Conservation (phyloP, 2,329 filamentous ascomycete species). For the Plenodomus biglobosus region DNA sequence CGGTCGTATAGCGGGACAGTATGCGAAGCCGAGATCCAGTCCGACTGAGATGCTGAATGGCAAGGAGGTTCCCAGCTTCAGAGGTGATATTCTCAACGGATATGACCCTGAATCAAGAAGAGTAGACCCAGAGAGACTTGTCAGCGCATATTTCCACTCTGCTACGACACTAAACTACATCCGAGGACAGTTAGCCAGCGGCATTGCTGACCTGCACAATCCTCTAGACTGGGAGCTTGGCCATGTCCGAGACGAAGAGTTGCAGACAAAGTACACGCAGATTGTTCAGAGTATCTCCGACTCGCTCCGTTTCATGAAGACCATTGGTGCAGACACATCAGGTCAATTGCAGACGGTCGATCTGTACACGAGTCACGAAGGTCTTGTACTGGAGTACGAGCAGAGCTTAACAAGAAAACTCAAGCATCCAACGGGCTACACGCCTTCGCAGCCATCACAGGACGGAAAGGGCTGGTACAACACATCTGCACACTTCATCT, state of each 20-base stretch:
- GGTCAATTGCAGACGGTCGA: conserved; percentile 88
- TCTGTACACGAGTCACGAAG: conserved; percentile 93
- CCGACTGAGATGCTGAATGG: conserved; percentile 82
- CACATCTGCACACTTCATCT: conserved; percentile 94
- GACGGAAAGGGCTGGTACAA: conserved; percentile 75
- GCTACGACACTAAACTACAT: conserved; percentile 94
- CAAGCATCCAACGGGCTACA: conserved; percentile 60
- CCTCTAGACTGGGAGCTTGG: conserved; percentile 94
- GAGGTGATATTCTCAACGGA: conserved; percentile 94
- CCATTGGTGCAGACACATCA: conserved; percentile 84
- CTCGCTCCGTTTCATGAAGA: conserved; percentile 90
- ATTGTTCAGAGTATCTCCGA: conserved; percentile 88
- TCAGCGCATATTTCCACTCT: conserved; percentile 93
- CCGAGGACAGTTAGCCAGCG: conserved; percentile 77
- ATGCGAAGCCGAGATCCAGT: conserved; percentile 90
- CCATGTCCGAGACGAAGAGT: conserved; percentile 78
- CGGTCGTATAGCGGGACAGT: conserved; percentile 95
- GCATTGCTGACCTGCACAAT: conserved; percentile 89
- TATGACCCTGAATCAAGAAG: conserved; percentile 73
- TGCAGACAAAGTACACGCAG: conserved; percentile 81
- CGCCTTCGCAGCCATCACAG: conserved; percentile 24
- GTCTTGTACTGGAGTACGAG: conserved; percentile 91
- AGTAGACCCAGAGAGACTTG: conserved; percentile 80
- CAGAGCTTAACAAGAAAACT: conserved; percentile 78
- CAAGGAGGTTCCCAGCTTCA: conserved; percentile 81